These are phyloP conservation scores for Pythium vanterpoolii DNA, from an alignment of 352 stramenopile species.

Conservation along the genomic window DNA sequence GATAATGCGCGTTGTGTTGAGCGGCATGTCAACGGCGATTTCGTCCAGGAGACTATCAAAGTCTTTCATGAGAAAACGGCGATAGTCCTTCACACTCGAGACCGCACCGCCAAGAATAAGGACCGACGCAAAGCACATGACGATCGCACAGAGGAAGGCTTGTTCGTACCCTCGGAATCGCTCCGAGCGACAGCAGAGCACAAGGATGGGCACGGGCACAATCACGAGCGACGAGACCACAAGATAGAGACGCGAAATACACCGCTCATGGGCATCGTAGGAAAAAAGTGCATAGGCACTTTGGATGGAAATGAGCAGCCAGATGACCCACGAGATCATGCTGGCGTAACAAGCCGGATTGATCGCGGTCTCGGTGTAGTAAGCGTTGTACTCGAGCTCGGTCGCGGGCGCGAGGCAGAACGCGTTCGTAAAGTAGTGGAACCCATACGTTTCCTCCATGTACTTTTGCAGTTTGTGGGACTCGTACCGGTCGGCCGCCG, in stretches of 20 bases:
- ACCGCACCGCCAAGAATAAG: constrained; percentile 47
- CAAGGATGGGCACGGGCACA: constrained; percentile 53
- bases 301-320: constrained; percentile 39
- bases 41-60: constrained; percentile 46
- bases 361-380: constrained; percentile 68
- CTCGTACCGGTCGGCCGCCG: constrained; percentile 60
- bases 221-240: constrained; percentile 50
- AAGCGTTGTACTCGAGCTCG: constrained; percentile 80
- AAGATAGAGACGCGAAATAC: constrained; percentile 32
- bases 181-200: constrained; percentile 46
- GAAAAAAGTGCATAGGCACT: constrained; percentile 44
- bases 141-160: constrained; percentile 53
- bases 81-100: constrained; percentile 41
- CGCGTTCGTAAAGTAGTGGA: constrained; percentile 78
- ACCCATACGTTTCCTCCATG: constrained; percentile 81
- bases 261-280: constrained; percentile 30
- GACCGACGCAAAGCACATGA: constrained; percentile 61
- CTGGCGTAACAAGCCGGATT: constrained; percentile 61
- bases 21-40: constrained; percentile 19
- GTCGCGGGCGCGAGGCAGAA: constrained; percentile 55
- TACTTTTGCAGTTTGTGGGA: constrained; percentile 55
- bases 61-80: constrained; percentile 44
- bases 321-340: constrained; percentile 52
- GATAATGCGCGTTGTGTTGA: constrained; percentile 18
- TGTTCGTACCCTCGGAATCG: constrained; percentile 61